These are phyloP conservation scores for Wickerhamiella occidentalis DNA, from an alignment of 805 yeast species.

Conservation along the genomic window DNA sequence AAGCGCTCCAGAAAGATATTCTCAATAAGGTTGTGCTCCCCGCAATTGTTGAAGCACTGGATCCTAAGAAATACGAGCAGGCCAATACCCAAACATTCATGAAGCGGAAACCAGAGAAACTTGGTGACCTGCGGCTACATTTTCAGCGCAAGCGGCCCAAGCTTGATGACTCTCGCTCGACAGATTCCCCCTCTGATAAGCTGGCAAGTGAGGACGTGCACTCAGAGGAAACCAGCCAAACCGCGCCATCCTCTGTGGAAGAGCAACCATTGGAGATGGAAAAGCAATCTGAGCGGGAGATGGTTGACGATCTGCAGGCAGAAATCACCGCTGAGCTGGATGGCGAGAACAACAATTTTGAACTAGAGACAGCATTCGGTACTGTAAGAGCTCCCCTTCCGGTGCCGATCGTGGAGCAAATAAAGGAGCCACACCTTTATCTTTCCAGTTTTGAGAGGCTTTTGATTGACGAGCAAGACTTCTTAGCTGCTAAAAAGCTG, in stretches of 20 bases:
- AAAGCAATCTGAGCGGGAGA: background rate
- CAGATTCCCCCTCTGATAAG: background rate
- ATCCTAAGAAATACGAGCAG: background rate
- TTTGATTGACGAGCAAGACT: background rate
- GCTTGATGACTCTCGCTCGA: background rate
- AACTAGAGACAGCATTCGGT: background rate
- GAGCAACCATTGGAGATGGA: background rate
- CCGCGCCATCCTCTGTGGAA: background rate
- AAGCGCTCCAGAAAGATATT: background rate
- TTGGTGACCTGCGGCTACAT: background rate
- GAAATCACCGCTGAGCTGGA: background rate
- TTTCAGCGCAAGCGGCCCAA: slow-evolving; percentile 2
- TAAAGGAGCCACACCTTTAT: background rate
- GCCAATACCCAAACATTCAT: background rate
- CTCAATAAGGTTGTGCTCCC: slow-evolving; percentile 1
- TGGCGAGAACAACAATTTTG: background rate
- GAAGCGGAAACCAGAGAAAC: slow-evolving; percentile 4
- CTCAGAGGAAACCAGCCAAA: background rate
- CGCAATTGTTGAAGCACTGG: background rate
- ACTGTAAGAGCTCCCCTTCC: background rate
- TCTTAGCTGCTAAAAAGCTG: background rate
- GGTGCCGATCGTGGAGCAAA: background rate
- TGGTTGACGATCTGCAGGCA: background rate
- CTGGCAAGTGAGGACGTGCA: background rate
- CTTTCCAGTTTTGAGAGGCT: background rate